Conservation (phyloP, 345 rosid genomes). For the Dimocarpus longan region DNA sequence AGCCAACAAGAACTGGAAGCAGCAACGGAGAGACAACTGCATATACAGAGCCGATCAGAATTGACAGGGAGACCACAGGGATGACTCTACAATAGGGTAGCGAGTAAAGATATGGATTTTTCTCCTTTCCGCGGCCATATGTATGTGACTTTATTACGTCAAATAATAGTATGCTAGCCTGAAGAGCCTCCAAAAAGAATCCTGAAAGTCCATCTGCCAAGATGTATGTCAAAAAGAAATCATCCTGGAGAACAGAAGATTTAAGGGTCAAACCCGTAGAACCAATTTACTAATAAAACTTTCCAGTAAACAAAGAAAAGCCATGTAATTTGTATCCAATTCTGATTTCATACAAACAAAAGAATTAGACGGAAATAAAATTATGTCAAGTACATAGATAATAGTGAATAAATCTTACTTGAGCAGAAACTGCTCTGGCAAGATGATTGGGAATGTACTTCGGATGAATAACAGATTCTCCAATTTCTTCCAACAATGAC, state of each 20-base stretch:
- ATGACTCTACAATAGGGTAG: conserved; percentile 75
- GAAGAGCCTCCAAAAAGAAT: conserved; percentile 85
- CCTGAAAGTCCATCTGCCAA: conserved; percentile 85
- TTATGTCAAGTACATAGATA: neutral
- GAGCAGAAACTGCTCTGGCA: conserved; percentile 84
- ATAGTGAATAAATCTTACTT: conserved; percentile 46
- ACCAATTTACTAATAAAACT: conserved; percentile 1
- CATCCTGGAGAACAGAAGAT: conserved; percentile 54
- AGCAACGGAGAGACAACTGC: conserved; percentile 81
- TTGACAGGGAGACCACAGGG: conserved; percentile 68
- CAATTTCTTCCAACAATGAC: conserved; percentile 86
- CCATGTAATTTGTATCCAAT: neutral
- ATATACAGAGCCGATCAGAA: conserved; percentile 79
- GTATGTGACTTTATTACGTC: conserved; percentile 53
- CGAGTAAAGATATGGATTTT: conserved; percentile 70
- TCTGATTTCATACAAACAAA: no score
- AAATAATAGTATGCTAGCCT: conserved; percentile 62
- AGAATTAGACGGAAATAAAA: no score
- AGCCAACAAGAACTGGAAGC: conserved; percentile 82
- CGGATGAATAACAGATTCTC: conserved; percentile 72
- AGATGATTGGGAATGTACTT: conserved; percentile 77
- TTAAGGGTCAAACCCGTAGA: conserved; percentile 12
- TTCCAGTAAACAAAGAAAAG: neutral
- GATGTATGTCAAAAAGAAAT: conserved; percentile 85
- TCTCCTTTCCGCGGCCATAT: conserved; percentile 53